Percentiles rank a stretch among this genome's conserved stretches.
These are phyloP conservation scores for Wickerhamomyces sp. DNA, from an alignment of 1,139 yeast genomes.

Conservation along the genomic window DNA sequence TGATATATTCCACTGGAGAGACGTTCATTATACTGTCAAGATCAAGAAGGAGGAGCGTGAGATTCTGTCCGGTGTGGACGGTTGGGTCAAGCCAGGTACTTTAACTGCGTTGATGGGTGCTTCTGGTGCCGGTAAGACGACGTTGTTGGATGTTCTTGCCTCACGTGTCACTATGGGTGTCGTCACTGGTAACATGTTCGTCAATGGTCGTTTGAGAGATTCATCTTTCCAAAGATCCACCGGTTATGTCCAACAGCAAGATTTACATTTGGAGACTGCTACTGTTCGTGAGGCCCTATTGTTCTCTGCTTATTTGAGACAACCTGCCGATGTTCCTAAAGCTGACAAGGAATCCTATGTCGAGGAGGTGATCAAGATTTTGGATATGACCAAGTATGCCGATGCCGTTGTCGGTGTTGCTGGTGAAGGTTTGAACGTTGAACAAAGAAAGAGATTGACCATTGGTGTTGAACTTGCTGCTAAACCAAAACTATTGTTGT, in stretches of 20 bases:
- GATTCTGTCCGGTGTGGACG: conserved; percentile 65
- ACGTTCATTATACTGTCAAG: conserved; percentile 68
- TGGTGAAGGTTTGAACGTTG: conserved; percentile 77
- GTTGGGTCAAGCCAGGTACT: conserved; percentile 79
- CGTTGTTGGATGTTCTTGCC: conserved; percentile 68
- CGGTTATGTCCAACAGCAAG: conserved; percentile 83
- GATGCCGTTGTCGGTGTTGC: conserved; percentile 83
- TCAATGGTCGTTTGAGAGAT: conserved; percentile 65
- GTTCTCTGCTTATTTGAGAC: conserved; percentile 72
- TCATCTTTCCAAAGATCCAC: conserved; percentile 74
- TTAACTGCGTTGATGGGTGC: conserved; percentile 82
- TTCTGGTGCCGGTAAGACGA: conserved; percentile 88
- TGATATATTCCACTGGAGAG: conserved; percentile 73
- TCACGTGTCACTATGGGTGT: conserved; percentile 77
- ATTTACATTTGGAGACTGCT: conserved; percentile 65
- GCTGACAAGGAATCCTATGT: conserved; percentile 66
- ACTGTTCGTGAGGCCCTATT: conserved; percentile 76
- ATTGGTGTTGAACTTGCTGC: conserved; percentile 87
- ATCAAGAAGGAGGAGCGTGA: conserved; percentile 59
- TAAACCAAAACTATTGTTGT: conserved; percentile 70
- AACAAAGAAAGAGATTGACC: conserved; percentile 78
- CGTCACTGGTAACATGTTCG: conserved; percentile 70
- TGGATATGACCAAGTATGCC: conserved; percentile 70
- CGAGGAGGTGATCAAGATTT: conserved; percentile 60
- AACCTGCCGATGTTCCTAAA: conserved; percentile 47